Conservation (phyloP, 169 alveolate species). For the Eimeria praecox region DNA sequence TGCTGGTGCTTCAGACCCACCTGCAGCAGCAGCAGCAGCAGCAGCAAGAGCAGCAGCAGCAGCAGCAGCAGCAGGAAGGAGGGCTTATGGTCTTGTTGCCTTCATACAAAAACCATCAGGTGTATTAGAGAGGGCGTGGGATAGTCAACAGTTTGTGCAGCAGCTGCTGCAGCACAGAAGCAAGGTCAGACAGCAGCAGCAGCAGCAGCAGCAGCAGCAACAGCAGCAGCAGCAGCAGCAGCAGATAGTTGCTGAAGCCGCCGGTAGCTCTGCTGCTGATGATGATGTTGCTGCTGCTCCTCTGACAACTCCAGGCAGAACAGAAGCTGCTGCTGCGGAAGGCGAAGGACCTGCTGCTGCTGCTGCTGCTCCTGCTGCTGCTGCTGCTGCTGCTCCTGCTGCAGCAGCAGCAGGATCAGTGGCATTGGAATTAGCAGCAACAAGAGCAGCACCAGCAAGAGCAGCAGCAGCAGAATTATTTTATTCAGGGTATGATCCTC, state of each 20-base stretch:
- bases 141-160: not conserved
- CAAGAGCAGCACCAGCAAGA: not conserved
- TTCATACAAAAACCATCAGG: constrained; percentile 42
- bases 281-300: not conserved
- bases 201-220: not conserved
- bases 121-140: constrained; percentile 42
- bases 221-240: not conserved
- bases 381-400: no score
- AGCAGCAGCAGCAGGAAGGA: not conserved
- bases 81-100: constrained; percentile 7
- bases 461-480: not conserved
- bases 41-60: constrained; percentile 19
- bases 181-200: not conserved
- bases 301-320: not conserved
- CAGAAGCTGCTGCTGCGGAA: not conserved
- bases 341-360: not conserved
- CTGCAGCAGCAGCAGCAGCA: no score
- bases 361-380: not conserved
- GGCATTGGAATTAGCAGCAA: not conserved
- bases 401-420: no score
- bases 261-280: not conserved
- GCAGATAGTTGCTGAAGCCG: constrained; percentile 2
- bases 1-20: no score
- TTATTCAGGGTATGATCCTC: not conserved
- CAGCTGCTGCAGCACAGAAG: constrained; percentile 46